Evolutionary conservation across 2,329 filamentous ascomycete genomes (phyloP), one percentile per base, ranked within the genome.

Genomic region (Pseudomassariella vexata): DNA sequence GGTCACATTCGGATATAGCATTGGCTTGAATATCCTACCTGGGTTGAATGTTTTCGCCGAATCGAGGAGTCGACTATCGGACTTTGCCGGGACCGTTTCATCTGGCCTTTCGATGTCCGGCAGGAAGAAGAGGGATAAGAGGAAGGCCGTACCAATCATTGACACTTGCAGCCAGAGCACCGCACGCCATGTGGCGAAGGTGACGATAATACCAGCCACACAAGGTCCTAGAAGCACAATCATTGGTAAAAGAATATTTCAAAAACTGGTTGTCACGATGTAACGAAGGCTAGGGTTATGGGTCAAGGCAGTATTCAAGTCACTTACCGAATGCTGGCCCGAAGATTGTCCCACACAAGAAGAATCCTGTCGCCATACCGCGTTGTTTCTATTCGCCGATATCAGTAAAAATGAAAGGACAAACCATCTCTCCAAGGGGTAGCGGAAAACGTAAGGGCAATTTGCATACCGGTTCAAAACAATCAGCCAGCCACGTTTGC

Each of bases 241-340:
- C 8, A 31, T 7, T n/a, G 19, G n/a, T 6, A 7, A 10, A 18
- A 30, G 8, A 28, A 8, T 5, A 25, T 12, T n/a, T 9, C 11
- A 6, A 17, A 3, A 4, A 20, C 9, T 23, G 11, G 15, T 16
- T 19, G 9, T 14, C 11, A 7, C n/a, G 1, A 19, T 10, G 12
- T 9, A 18, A 0, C 5, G 22, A n/a, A 11, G 12, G 20, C n/a
- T n/a, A n/a, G n/a, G n/a, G n/a, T n/a, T n/a, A n/a, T n/a, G n/a
- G n/a, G n/a, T n/a, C n/a, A n/a, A n/a, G n/a, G n/a, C n/a, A n/a
- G n/a, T n/a, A n/a, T n/a, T n/a, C n/a, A n/a, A n/a, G n/a, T n/a
- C n/a, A n/a, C 31, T 24, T 48, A 63, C 60, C 60, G 34, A 65
- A 47, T 9, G 62, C 60, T 35, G 62, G 60, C 1, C 63, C 63